Base-by-base conservation (phyloP, 2,329 filamentous ascomycete species). In the Malbranchea zuffiana region DNA sequence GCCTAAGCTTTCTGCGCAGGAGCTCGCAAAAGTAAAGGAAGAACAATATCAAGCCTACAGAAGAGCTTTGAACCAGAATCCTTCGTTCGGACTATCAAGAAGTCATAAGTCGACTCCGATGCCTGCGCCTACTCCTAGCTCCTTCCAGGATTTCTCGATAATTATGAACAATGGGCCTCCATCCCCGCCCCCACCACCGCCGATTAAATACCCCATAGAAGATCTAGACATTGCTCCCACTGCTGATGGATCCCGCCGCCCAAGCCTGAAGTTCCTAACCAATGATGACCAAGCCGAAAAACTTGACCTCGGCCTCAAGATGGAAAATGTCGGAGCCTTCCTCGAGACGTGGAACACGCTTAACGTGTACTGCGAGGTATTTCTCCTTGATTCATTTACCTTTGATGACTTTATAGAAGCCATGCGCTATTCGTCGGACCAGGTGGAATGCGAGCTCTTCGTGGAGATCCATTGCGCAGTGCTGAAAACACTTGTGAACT, bases 331-430 rank as follows among this genome's bases (percentile, higher is more conserved):
- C n/a, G 86, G 87, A 0, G 72, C 77, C 2, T 65, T 96, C 11
- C 63, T 98, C 16, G 88, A 95, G 60, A 84, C 83, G 0, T 98
- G 90, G 90, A 86, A 95, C 50, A 95, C 87, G 0, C 69, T 98
- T 21, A 98, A 95, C 51, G 88, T 98, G n/a, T 95, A 95, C 55
- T 93, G 86, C 53, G 85, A 94, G 52, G 80, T 95, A 12, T 93
- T 93, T 54, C 76, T 84, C 52, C 70, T 98, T 17, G 90, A 98
- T 58, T 96, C 88, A 0, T 98, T 98, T 54, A 96, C 88, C 0
- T 92, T 96, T 51, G 90, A 98, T 56, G 90, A 98, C 57, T 96
- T 87, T 51, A 71, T 94, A 3, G 82, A 96, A 55, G 81, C 87
- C 0, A 78, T 98, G 69, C 72, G 78, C 32, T 80, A 87, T 40